Evolutionary conservation across 1,139 yeast species (phyloP), one percentile per base, ranked within the genome.

Genomic region (Kazachstania sp.): DNA sequence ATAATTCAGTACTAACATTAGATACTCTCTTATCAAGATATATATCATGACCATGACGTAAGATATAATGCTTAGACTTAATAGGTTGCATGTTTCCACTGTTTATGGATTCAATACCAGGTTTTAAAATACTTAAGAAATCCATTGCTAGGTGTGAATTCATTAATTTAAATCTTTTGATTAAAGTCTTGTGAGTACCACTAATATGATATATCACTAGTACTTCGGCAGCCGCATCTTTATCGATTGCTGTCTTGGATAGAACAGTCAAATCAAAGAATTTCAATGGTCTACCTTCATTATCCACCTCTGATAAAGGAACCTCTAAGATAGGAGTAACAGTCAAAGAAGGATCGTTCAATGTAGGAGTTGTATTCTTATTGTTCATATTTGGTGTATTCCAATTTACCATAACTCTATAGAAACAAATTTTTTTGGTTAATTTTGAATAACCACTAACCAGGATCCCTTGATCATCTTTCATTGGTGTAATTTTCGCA

Each of bases 401-500:
- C 68, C 68, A 65, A 35, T 57, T 54, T 13, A 64, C 63, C 20
- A 51, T 51, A 20, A 64, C 48, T 47, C 59, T 63, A 46, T 61
- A 64, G 44, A 63, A 60, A 3, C 60, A 53, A 11, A 65, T 42
- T 26, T 52, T 55, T 15, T 55, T 54, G 4, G 58, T 51, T 8
- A 57, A 37, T 37, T 51, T 57, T 5, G 67, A 63, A 41, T 56
- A 61, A 4, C 62, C 54, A 6, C 65, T 54, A n/a, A 64, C 53
- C 19, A 64, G 48, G 49, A 63, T 47, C 39, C 61, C 53, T 45
- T 65, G 65, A 7, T 58, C 65, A 36, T 63, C 64, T 30, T 53
- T 56, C 38, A 63, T 57, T 28, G 66, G 65, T 1, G 67, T 61
- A 35, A 63, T 54, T 44, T 58, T 60, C 4, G 66, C 65, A 49